These are phyloP conservation scores for Capsella rubella DNA, from an alignment of 441 rosid species.

Conservation along the genomic window DNA sequence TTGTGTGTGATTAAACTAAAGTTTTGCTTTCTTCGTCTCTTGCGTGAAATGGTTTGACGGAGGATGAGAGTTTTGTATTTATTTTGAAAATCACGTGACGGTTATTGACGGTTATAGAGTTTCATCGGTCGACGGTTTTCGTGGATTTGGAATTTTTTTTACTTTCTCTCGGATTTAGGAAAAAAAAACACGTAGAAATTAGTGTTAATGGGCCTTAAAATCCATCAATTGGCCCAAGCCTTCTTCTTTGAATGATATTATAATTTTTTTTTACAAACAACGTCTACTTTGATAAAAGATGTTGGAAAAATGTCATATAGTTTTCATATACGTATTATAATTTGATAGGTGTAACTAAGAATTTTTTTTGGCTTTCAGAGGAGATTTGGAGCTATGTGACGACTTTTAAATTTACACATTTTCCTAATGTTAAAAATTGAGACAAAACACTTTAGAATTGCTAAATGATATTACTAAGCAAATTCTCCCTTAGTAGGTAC, in stretches of 20 bases:
- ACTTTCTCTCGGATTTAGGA: neutral
- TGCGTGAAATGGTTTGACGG: neutral
- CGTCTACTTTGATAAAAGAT: too few relatives aligned
- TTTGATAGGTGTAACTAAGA: too few relatives aligned
- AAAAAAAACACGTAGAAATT: neutral
- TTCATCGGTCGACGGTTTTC: slow-evolving; percentile 5
- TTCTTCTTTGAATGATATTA: too few relatives aligned
- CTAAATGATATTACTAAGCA: neutral
- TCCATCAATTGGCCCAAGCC: neutral
- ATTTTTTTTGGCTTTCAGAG: too few relatives aligned
- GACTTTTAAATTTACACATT: neutral
- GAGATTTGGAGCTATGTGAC: neutral
- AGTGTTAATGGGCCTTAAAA: neutral
- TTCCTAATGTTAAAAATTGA: neutral
- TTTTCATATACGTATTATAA: too few relatives aligned
- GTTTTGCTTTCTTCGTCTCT: neutral
- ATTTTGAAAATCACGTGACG: slow-evolving; percentile 14
- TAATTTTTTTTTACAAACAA: too few relatives aligned
- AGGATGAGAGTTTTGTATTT: slow-evolving; percentile 16
- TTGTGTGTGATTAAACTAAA: neutral
- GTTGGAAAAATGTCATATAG: too few relatives aligned
- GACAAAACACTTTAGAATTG: neutral
- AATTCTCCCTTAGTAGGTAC: neutral
- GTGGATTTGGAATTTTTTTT: neutral
- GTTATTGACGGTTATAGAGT: slow-evolving; percentile 37